Conservation (phyloP, 1,139 yeast genomes). For the Yamadazyma sp. region DNA sequence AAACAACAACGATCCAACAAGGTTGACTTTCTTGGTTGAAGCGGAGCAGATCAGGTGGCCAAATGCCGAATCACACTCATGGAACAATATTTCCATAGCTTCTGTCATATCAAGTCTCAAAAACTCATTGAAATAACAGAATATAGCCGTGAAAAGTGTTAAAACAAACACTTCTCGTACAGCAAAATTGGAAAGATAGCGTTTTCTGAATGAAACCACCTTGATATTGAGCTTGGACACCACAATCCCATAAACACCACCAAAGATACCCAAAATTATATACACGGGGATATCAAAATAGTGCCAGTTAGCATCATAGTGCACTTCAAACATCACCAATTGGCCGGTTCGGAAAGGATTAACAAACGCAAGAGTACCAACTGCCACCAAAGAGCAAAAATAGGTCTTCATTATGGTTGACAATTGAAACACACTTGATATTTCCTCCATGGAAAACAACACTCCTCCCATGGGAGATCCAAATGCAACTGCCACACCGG, state of each 20-base stretch:
- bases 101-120: slow-evolving; percentile 91
- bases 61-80: slow-evolving; percentile 65
- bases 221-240: slow-evolving; percentile 78
- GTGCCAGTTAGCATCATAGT: slow-evolving; percentile 84
- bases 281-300: slow-evolving; percentile 82
- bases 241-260: slow-evolving; percentile 85
- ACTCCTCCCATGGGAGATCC: slow-evolving; percentile 78
- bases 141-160: slow-evolving; percentile 67
- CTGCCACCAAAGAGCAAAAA: slow-evolving; percentile 87
- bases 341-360: slow-evolving; percentile 96
- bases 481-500: slow-evolving; percentile 76
- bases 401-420: slow-evolving; percentile 89
- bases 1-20: slow-evolving; percentile 53
- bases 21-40: slow-evolving; percentile 29
- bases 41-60: slow-evolving; percentile 50
- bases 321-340: slow-evolving; percentile 85
- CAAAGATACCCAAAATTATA: slow-evolving; percentile 78
- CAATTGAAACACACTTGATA: slow-evolving; percentile 67
- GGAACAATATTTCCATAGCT: slow-evolving; percentile 85
- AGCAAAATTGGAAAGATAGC: slow-evolving; percentile 56
- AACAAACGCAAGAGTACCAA: slow-evolving; percentile 68
- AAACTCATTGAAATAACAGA: slow-evolving; percentile 84
- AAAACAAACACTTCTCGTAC: slow-evolving; percentile 70
- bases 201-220: slow-evolving; percentile 77
- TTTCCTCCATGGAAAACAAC: slow-evolving; percentile 70